A percentile compares a stretch with the other conserved stretches of the same genome.
These are phyloP conservation scores for Ogataea paradorogensis DNA, from an alignment of 805 yeast species.

Conservation along the genomic window DNA sequence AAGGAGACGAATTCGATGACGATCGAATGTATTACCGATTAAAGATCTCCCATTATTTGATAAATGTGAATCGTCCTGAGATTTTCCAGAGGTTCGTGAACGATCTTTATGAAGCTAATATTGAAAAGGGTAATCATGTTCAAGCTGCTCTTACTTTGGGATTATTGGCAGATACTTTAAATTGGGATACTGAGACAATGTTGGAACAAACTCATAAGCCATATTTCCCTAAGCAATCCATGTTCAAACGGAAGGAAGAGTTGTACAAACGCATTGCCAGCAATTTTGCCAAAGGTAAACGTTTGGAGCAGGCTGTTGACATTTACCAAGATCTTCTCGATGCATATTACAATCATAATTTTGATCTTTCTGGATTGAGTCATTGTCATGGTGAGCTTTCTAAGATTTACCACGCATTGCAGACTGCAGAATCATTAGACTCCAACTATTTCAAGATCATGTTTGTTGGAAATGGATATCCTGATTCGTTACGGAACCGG, in stretches of 20 bases:
- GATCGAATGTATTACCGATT: slow-evolving; percentile 80
- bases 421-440: slow-evolving; percentile 64
- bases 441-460: slow-evolving; percentile 79
- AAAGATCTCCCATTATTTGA: slow-evolving; percentile 70
- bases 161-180: slow-evolving; percentile 69
- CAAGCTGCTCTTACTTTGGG: slow-evolving; percentile 85
- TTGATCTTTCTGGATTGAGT: slow-evolving; percentile 73
- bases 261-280: slow-evolving; percentile 67
- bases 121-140: slow-evolving; percentile 57
- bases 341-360: slow-evolving; percentile 68
- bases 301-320: slow-evolving; percentile 76
- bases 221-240: slow-evolving; percentile 72
- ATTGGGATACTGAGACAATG: slow-evolving; percentile 61
- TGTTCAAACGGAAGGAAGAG: slow-evolving; percentile 77
- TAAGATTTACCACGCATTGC: slow-evolving; percentile 62
- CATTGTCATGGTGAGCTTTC: slow-evolving; percentile 67
- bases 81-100: slow-evolving; percentile 75
- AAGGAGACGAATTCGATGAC: slow-evolving; percentile 79
- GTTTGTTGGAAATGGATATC: slow-evolving; percentile 83
- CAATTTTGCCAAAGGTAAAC: slow-evolving; percentile 66
- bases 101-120: slow-evolving; percentile 65
- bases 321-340: slow-evolving; percentile 73
- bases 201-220: slow-evolving; percentile 62
- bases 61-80: slow-evolving; percentile 77
- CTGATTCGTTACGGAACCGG: slow-evolving; percentile 68